Base-by-base conservation (phyloP, 1,284 basidiomycete species). In the Omphalotus olearius region DNA sequence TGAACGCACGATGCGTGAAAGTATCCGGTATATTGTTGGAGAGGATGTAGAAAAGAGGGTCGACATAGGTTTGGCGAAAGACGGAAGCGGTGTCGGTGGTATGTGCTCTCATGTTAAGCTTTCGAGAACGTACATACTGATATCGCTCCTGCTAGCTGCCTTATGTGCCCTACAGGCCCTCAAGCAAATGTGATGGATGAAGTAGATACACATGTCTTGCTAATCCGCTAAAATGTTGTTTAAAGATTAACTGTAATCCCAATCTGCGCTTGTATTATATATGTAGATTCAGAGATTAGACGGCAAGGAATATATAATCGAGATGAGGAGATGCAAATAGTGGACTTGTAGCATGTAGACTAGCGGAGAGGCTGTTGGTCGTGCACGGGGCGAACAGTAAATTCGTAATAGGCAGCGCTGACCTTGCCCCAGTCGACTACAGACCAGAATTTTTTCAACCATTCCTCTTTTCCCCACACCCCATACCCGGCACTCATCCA, bases 31-130 rank as follows among this genome's bases (percentile, higher is more conserved):
- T 1, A 63, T 98, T 30, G 79, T 98, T 10, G 94, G 96, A 6
- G 75, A 82, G 38, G 80, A 91, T 38, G 82, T 88, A 4, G 93
- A 93, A 71, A 76, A 80, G 62, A 74, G 82, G 35, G 83, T 97
- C 6, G 80, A 86, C 55, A 91, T 98, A 60, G 94, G 92, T 18
- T 68, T 98, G 60, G 96, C 96, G 4, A 98, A 97, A 71, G 97
- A 99, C 64, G 96, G 97, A 20, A 95, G 91, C 64, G 97, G 96
- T 48, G 93, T 96, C 37, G 96, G 96, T 64, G 93, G 92, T 94
- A 68, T 39, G 4, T 54, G 43, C 43, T 25, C 51, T 45, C 57
- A 37, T 48, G 35, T 50, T 25, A 51, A 36, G n/a, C n/a, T 16
- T 35, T 18, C n/a, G 41, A 16, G n/a, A 7, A 25, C 14, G 44